Percentiles rank a stretch among this genome's conserved stretches.
phyloP scores from a whole-genome alignment of 1,284 basidiomycete species.

The Trametes hirsuta region DNA sequence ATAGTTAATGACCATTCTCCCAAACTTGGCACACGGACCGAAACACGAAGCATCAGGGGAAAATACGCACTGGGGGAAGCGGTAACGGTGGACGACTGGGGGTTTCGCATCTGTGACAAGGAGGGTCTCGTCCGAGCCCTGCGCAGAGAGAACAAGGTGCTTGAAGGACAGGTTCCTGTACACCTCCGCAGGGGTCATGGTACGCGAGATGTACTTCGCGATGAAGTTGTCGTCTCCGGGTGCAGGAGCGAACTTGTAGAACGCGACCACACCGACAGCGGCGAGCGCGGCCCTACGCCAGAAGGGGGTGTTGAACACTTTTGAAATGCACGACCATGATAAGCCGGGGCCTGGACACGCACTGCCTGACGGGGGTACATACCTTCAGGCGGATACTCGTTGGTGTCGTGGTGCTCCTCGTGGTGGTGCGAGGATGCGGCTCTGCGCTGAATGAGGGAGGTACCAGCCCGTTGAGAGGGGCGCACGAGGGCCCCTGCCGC shows the following conservation, averaged over 20 bases:
- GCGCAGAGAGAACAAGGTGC: slow-evolving; percentile 55
- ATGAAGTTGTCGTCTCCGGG: slow-evolving; percentile 60
- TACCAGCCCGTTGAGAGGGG: slow-evolving; percentile 32
- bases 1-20: background rate
- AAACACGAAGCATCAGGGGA: background rate
- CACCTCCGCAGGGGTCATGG: slow-evolving; percentile 49
- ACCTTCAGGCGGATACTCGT: slow-evolving; percentile 65
- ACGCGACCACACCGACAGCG: slow-evolving; percentile 49
- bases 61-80: slow-evolving; percentile 68
- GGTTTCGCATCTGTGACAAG: slow-evolving; percentile 53
- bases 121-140: slow-evolving; percentile 46
- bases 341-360: background rate
- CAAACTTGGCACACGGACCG: too few relatives aligned
- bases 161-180: slow-evolving; percentile 58
- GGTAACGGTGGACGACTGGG: slow-evolving; percentile 59
- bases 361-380: slow-evolving; percentile 21
- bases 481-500: slow-evolving; percentile 33
- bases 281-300: slow-evolving; percentile 63
- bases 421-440: slow-evolving; percentile 43
- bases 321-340: background rate
- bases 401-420: slow-evolving; percentile 42
- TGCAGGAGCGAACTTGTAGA: slow-evolving; percentile 69
- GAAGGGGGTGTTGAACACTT: slow-evolving; percentile 61
- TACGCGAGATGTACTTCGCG: slow-evolving; percentile 63
- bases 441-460: slow-evolving; percentile 38